Percentiles rank a stretch among this genome's conserved stretches.
Conservation (phyloP, 148 eudicot genomes). For the Pouteria glomerata region DNA sequence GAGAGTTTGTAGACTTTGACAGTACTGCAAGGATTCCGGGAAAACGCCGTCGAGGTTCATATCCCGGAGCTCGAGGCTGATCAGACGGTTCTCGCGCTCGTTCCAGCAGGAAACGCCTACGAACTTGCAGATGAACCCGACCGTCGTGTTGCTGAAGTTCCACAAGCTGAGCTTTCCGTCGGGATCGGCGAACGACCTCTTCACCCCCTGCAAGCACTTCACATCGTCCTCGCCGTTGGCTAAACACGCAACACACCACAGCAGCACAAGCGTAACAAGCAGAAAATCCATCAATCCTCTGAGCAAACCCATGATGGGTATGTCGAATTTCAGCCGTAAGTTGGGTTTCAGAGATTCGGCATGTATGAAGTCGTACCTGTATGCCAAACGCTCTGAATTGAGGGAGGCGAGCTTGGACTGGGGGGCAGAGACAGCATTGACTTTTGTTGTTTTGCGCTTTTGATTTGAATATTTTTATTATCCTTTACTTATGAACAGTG, state of each 20-base stretch:
- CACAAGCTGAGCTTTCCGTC: slow-evolving; percentile 27
- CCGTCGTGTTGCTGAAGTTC: slow-evolving; percentile 41
- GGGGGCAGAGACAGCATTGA: too few species aligned
- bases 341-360: too few species aligned
- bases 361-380: too few species aligned
- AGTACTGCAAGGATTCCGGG: slow-evolving; percentile 35
- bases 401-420: too few species aligned
- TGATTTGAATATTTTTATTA: too few species aligned
- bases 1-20: slow-evolving; percentile 45
- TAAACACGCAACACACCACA: neutral
- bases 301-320: neutral
- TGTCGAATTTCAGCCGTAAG: too few species aligned
- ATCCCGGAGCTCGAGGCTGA: slow-evolving; percentile 40
- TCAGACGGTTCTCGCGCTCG: slow-evolving; percentile 54
- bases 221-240: slow-evolving; percentile 45
- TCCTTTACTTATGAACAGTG: too few species aligned
- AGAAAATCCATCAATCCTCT: neutral
- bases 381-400: too few species aligned
- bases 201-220: slow-evolving; percentile 46
- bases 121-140: slow-evolving; percentile 41
- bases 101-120: slow-evolving; percentile 69
- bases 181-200: slow-evolving; percentile 39
- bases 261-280: neutral
- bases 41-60: slow-evolving; percentile 36
- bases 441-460: too few species aligned